Evolutionary conservation across 306 rosid species (phyloP), one percentile per base, ranked within the genome.

Genomic region (Fragaria vesca): DNA sequence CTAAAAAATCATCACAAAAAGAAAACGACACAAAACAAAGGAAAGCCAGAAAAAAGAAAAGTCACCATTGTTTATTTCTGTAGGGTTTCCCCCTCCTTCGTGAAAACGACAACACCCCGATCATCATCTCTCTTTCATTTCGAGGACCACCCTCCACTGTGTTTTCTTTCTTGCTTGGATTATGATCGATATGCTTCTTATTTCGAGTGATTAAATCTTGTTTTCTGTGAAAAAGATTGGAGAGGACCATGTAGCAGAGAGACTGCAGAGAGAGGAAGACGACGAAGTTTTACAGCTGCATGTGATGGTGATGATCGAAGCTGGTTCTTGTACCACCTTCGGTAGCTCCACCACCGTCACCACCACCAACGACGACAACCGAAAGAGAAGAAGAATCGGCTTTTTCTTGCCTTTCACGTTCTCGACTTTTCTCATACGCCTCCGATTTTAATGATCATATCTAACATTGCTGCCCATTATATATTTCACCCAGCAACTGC

Each of bases 231-330:
- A 30, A 38, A 54, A 11, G 38, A 38, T 28, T 12, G n/a, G 17
- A 12, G 26, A 45, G 81, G 81, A 79, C 81, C 78, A 79, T 57
- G 55, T 24, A 16, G 42, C 5, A 55, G 21, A 69, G 54, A 20
- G 15, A 48, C 36, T 1, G 0, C 2, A 40, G 46, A 43, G 46
- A 43, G 1, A 65, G 18, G 76, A 81, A 90, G 63, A 82, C 60
- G 90, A 90, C 93, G 82, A 72, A n/a, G 69, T 80, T 57, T 57
- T 83, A 80, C 82, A 90, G 88, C 86, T 85, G 62, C 62, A 21
- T 57, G 84, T 83, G 86, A 88, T 65, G 84, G 77, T 72, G 86
- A 77, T 69, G 85, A 90, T 81, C 90, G 85, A 90, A 81, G 85
- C 86, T 80, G 74, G 84, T 17, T 66, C 70, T 34, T 17, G 8